These are phyloP conservation scores for Termitomyces eurrhizus DNA, from an alignment of 768 basidiomycete genomes.

Conservation along the genomic window DNA sequence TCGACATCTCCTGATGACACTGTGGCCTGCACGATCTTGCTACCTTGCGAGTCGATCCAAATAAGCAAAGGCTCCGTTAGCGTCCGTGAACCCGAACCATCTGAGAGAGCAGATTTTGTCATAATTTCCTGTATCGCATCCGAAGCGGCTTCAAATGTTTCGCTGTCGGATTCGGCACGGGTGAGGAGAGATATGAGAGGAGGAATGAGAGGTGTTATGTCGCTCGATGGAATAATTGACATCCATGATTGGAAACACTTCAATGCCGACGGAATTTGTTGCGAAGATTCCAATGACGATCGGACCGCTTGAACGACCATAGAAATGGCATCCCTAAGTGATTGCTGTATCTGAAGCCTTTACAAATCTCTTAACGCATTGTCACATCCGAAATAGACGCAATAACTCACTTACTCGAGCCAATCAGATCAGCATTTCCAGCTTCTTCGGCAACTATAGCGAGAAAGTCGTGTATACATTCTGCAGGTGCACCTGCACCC, in stretches of 20 bases:
- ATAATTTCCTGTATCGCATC: constrained; percentile 78
- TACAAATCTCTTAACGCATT: neutral
- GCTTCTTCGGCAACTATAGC: constrained; percentile 85
- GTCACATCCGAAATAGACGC: neutral
- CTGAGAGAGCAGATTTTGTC: constrained; percentile 65
- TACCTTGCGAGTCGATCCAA: constrained; percentile 64
- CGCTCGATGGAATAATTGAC: constrained; percentile 60
- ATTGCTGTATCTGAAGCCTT: constrained; percentile 62
- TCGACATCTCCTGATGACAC: constrained; percentile 40
- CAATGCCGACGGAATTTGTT: constrained; percentile 66
- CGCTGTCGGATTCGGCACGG: constrained; percentile 44
- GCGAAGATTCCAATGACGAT: constrained; percentile 42
- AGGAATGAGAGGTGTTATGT: constrained; percentile 65
- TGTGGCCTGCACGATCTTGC: constrained; percentile 35
- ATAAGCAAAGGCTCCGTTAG: constrained; percentile 85
- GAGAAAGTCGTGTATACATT: constrained; percentile 69
- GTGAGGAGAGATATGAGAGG: constrained; percentile 64
- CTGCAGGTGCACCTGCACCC: constrained; percentile 50
- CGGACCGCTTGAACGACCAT: constrained; percentile 70
- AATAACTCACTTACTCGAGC: constrained; percentile 61
- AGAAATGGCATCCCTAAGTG: constrained; percentile 62
- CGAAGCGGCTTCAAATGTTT: constrained; percentile 58
- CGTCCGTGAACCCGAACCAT: constrained; percentile 63
- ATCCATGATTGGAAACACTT: constrained; percentile 87
- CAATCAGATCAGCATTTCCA: constrained; percentile 68